Evolutionary conservation across 179 eudicot species (phyloP), one percentile per base, ranked within the genome.

Genomic region (Silene noctiflora): DNA sequence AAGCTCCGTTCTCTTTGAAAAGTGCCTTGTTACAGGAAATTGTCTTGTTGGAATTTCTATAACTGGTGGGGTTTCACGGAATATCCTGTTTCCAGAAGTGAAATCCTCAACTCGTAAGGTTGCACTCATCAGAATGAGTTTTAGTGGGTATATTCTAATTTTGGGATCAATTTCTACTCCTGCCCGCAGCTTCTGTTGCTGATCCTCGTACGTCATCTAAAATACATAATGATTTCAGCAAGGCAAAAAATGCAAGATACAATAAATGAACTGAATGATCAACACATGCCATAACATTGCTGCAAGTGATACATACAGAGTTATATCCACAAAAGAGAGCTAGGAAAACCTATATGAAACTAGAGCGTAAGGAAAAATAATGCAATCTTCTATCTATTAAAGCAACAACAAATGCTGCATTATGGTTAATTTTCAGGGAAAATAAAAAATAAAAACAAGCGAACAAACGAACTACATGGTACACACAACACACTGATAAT

Each of bases 51-150:
- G 89, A 71, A 89, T 89, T 74, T 91, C 81, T 77, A 91, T 88
- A 27, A 86, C 84, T 58, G 94, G 97, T 69, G 92, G 96, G 76
- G 90, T 83, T 39, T 77, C 46, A 75, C 53, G 78, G 77, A 96
- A 96, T 71, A 93, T 87, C 83, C 79, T 85, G n/a, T 59, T 72
- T 16, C 80, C 84, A 25, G 91, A 91, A 69, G 85, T 84, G 79
- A 96, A 96, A 82, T 96, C 99, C 76, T 96, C 91, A 76, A 88
- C 93, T 63, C 90, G 87, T 78, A 96, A 81, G 70, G 99, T 96
- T 74, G 99, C 98, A 84, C 99, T 96, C 99, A 96, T 96, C 75
- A 96, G 88, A 59, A 96, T 86, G 67, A 96, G 92, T 75, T 93
- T 93, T 75, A 93, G 77, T 3, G 97, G 97, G 72, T 69, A 87